phyloP scores from a whole-genome alignment of 1,284 basidiomycete species.

The Stereum hirsutum region DNA sequence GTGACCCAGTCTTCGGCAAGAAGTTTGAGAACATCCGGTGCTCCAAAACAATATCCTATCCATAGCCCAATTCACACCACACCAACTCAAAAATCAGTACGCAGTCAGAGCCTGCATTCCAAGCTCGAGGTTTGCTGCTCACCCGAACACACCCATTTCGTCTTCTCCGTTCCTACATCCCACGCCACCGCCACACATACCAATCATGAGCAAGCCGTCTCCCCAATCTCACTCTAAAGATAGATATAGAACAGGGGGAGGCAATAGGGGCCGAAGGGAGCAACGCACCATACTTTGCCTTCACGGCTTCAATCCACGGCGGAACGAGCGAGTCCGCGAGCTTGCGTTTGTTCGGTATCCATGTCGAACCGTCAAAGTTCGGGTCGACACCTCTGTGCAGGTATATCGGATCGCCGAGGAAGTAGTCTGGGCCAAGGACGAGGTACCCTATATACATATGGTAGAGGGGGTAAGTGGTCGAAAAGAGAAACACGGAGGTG shows the following conservation, averaged over 20 bases:
- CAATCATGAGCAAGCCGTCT: background rate
- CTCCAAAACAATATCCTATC: slow-evolving; percentile 51
- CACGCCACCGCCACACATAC: background rate
- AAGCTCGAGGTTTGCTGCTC: slow-evolving; percentile 10
- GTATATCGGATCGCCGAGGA: slow-evolving; percentile 40
- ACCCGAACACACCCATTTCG: slow-evolving; percentile 28
- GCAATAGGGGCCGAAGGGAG: no score
- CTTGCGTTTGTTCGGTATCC: slow-evolving; percentile 26
- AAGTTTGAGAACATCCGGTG: slow-evolving; percentile 36
- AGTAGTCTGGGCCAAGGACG: slow-evolving; percentile 47
- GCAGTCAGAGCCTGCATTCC: background rate
- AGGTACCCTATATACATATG: slow-evolving; percentile 29
- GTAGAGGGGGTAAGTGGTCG: background rate
- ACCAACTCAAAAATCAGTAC: background rate
- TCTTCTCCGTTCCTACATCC: slow-evolving; percentile 8
- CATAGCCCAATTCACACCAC: background rate
- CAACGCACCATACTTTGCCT: slow-evolving; percentile 29
- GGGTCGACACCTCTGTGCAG: slow-evolving; percentile 24
- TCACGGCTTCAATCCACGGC: slow-evolving; percentile 40
- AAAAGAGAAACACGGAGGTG: background rate
- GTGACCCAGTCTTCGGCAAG: slow-evolving; percentile 32
- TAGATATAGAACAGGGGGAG: no score
- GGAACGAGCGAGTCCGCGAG: slow-evolving; percentile 30
- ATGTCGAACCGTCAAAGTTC: slow-evolving; percentile 30
- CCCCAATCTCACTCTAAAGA: no score